Percentiles rank a stretch among this genome's conserved stretches.
These are phyloP conservation scores for Tetrapisispora pingtungensis DNA, from an alignment of 805 yeast genomes.

Conservation along the genomic window DNA sequence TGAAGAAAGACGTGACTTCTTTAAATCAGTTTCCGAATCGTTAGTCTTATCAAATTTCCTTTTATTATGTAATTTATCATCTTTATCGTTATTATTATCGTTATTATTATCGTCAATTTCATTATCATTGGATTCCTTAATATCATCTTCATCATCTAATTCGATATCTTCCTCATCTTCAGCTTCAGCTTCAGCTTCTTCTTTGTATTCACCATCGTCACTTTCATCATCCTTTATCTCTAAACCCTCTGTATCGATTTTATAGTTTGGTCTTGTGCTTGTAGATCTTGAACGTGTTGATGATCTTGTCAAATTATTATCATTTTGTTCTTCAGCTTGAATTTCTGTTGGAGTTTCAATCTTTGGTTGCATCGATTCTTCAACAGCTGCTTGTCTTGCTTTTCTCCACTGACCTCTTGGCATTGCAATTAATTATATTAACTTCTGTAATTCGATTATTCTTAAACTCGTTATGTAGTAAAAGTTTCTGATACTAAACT, in stretches of 20 bases:
- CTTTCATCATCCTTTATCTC: constrained; percentile 8
- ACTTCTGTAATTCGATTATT: no score
- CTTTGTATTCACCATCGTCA: constrained; percentile 11
- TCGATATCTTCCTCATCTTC: constrained; percentile 15
- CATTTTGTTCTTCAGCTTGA: neutral
- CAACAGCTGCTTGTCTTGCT: neutral
- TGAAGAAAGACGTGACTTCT: constrained; percentile 27
- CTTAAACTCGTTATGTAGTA: no score
- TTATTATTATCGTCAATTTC: constrained; percentile 18
- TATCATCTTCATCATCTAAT: constrained; percentile 20
- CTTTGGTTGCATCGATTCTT: no score
- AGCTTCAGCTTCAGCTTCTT: constrained; percentile 12
- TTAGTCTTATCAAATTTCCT: neutral
- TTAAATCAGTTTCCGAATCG: constrained; percentile 6
- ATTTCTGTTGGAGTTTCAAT: no score
- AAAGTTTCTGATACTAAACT: no score
- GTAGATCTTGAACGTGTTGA: constrained; percentile 15
- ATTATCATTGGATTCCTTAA: neutral
- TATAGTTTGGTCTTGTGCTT: constrained; percentile 18
- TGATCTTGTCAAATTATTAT: constrained; percentile 2
- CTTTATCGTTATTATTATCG: constrained; percentile 5
- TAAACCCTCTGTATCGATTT: constrained; percentile 24
- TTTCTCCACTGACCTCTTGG: neutral
- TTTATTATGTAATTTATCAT: neutral
- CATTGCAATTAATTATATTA: neutral